Base-by-base conservation (phyloP, 2,329 filamentous ascomycete genomes). In the Pseudonectria buxi region DNA sequence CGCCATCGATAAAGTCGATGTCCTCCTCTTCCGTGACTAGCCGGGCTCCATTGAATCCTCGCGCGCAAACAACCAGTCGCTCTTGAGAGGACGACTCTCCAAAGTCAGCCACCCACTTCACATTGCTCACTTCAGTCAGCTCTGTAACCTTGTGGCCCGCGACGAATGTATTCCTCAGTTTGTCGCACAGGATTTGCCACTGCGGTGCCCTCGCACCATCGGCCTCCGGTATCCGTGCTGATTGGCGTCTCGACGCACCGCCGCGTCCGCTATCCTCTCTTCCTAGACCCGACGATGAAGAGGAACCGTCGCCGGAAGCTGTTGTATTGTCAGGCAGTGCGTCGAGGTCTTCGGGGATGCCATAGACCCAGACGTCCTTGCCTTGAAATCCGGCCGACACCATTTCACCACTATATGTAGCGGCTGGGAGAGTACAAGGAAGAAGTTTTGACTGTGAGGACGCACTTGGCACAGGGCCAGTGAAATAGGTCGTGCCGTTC, bases 401-500 rank as follows among this genome's bases (percentile, higher is more conserved):
- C 16, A 90, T 66, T 33, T 87, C 81, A 12, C 84, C 84, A 38
- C 72, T 68, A 37, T 72, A 72, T n/a, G 77, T 83, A 3, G 81
- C 74, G 3, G 83, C 71, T 10, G 86, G 83, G 22, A 85, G 57
- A 7, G 83, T 85, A 37, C 71, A 79, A 2, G 86, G 86, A 3
- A 78, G 57, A 10, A 83, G 65, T 37, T 78, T 79, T n/a, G 71
- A 67, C 33, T 73, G 69, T 6, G 71, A 69, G 6, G 57, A 51
- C 6, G 67, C 54, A 24, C 64, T 67, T 4, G 78, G 74, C 10
- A 72, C 61, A 1, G 85, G 85, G 0, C 82, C 84, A 4, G 82
- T 81, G 51, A 90, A 89, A 55, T 88, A 88, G 1, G 82, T 85
- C 7, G 83, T 84, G 26, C 84, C 84, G 45, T 85, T 85, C 31